phyloP scores from a whole-genome alignment of 257 asterid genomes.

The Capsicum pubescens region DNA sequence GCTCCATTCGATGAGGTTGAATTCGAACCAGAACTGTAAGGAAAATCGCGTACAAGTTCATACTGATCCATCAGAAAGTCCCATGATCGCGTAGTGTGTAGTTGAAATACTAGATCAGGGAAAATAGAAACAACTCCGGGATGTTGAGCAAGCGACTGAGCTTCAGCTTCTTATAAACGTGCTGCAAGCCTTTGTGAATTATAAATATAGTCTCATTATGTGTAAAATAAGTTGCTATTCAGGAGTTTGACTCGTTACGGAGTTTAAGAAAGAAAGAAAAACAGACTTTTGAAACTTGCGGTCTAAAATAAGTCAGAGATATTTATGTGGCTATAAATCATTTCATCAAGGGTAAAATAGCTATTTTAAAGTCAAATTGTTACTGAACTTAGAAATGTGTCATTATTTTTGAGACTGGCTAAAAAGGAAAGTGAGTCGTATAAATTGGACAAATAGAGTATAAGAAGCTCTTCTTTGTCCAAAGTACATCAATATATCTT shows the following conservation, averaged over 20 bases:
- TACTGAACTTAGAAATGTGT: too few species aligned
- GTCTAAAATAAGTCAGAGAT: too few species aligned
- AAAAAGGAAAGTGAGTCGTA: too few species aligned
- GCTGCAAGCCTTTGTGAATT: slow-evolving; percentile 40
- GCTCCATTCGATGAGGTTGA: slow-evolving; percentile 18
- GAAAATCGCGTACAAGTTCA: background rate
- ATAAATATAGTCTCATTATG: background rate
- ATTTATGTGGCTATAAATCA: too few species aligned
- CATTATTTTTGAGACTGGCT: too few species aligned
- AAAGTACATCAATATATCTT: too few species aligned
- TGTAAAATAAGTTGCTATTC: background rate
- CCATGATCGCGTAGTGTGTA: slow-evolving; percentile 48
- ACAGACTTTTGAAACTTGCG: too few species aligned
- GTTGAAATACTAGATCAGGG: slow-evolving; percentile 71
- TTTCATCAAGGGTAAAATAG: too few species aligned
- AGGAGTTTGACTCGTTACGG: too few species aligned
- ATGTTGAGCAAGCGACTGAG: slow-evolving; percentile 45
- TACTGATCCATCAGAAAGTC: slow-evolving; percentile 9
- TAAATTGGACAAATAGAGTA: too few species aligned
- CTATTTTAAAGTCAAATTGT: too few species aligned
- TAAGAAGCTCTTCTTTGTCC: background rate
- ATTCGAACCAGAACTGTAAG: background rate
- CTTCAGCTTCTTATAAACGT: slow-evolving; percentile 64
- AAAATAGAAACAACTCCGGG: slow-evolving; percentile 89
- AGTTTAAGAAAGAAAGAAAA: too few species aligned